Evolutionary conservation across 1,284 basidiomycete species (phyloP).

Genomic region (Trichosporon asahii): DNA sequence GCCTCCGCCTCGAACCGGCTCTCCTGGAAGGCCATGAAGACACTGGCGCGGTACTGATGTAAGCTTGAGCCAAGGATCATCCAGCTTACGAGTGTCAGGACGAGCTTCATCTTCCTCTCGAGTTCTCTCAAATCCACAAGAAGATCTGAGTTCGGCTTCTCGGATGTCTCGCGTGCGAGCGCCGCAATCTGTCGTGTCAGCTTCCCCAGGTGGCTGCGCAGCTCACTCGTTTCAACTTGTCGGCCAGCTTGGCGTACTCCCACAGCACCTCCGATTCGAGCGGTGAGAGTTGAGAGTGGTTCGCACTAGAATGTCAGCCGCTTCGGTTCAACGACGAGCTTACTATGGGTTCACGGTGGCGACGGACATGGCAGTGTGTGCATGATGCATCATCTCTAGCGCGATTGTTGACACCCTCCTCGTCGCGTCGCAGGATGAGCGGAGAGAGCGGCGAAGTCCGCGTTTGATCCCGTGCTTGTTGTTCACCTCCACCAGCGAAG

Average conservation of each 20-base stretch:
- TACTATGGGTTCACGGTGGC: slow-evolving; percentile 2
- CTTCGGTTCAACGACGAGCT: background rate
- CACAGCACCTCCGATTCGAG: slow-evolving; percentile 69
- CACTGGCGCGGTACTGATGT: slow-evolving; percentile 84
- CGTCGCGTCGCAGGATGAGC: background rate
- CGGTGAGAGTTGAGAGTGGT: slow-evolving; percentile 60
- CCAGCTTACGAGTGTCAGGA: slow-evolving; percentile 75
- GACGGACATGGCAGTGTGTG: background rate
- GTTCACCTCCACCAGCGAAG: slow-evolving; percentile 8
- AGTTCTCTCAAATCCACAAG: slow-evolving; percentile 74
- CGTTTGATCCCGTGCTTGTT: background rate
- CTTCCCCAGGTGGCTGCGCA: too few species aligned
- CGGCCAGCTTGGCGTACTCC: slow-evolving; percentile 72
- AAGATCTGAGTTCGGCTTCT: slow-evolving; percentile 69
- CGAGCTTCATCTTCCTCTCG: slow-evolving; percentile 92
- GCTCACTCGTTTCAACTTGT: slow-evolving; percentile 66
- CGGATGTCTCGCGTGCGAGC: slow-evolving; percentile 51
- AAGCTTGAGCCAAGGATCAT: background rate
- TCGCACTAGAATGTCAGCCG: slow-evolving; percentile 31
- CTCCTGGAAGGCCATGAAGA: slow-evolving; percentile 86
- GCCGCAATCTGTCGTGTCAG: slow-evolving; percentile 43
- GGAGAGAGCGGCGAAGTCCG: background rate
- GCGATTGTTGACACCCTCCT: slow-evolving; percentile 5
- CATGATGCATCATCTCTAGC: background rate
- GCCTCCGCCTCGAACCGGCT: slow-evolving; percentile 10